These are phyloP conservation scores for Rhynchospora breviuscula DNA, from an alignment of 176 grass and related monocot genomes.

Conservation along the genomic window DNA sequence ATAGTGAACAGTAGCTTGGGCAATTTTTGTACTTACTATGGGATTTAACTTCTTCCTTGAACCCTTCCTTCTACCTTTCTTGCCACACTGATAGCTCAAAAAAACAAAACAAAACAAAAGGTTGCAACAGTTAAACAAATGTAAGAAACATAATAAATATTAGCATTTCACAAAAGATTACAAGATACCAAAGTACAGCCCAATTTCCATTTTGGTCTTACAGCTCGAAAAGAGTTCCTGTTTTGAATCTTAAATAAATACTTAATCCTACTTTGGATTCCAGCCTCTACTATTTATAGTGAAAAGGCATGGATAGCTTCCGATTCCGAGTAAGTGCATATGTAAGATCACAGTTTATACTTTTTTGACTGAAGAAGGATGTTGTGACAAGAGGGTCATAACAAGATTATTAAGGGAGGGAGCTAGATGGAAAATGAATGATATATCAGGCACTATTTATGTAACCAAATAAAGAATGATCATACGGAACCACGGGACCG, in stretches of 20 bases:
- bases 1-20: slow-evolving; percentile 67
- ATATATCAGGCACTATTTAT: not conserved
- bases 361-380: not conserved
- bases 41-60: slow-evolving; percentile 53
- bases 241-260: not conserved
- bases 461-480: not conserved
- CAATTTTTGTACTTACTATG: slow-evolving; percentile 66
- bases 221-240: not conserved
- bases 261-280: not conserved
- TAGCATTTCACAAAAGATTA: not conserved
- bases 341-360: not conserved
- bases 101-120: not conserved
- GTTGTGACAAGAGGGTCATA: not conserved
- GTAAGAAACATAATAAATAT: not conserved
- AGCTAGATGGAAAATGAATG: not conserved
- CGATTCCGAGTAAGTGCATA: not conserved
- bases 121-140: not conserved
- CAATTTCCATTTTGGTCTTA: not conserved
- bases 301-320: not conserved
- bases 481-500: slow-evolving; percentile 52
- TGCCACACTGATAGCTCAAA: slow-evolving; percentile 42
- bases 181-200: not conserved
- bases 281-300: not conserved
- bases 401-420: not conserved
- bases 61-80: slow-evolving; percentile 63